Conservation (phyloP, 2,329 filamentous ascomycete genomes). For the Ilyonectria destructans region DNA sequence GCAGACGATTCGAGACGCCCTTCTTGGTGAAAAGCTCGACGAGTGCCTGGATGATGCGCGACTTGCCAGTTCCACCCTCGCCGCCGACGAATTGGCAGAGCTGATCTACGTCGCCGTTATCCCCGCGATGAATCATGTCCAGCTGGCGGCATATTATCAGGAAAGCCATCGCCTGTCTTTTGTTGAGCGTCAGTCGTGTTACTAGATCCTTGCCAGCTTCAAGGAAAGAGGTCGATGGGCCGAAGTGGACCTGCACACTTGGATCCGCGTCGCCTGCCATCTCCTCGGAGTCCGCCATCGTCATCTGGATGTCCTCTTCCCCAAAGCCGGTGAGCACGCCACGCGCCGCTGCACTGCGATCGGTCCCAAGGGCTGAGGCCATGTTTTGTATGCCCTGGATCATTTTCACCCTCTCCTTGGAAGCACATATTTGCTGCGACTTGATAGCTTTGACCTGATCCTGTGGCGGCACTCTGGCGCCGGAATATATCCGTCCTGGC, state of each 20-base stretch:
- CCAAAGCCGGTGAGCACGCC: no score
- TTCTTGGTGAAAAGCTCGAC: conserved; percentile 15
- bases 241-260: neutral
- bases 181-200: conserved; percentile 6
- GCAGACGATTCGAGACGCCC: conserved; percentile 6
- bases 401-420: no score
- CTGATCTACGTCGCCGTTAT: conserved; percentile 6
- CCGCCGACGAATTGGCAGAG: conserved; percentile 33
- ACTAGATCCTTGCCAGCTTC: conserved; percentile 12
- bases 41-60: conserved; percentile 24
- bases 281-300: no score
- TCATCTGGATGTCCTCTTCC: no score
- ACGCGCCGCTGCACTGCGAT: no score
- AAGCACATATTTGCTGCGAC: no score
- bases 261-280: neutral
- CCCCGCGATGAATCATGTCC: conserved; percentile 1
- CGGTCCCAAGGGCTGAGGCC: fast-evolving
- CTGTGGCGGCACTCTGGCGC: no score
- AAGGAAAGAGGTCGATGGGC: conserved; percentile 21
- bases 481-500: no score
- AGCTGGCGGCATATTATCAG: conserved; percentile 28
- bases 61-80: conserved; percentile 33
- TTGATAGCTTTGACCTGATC: no score
- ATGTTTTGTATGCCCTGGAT: no score
- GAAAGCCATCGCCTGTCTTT: conserved; percentile 20